Evolutionary conservation across 2,329 filamentous ascomycete genomes (phyloP).

Genomic region (Macroventuria anomochaeta): DNA sequence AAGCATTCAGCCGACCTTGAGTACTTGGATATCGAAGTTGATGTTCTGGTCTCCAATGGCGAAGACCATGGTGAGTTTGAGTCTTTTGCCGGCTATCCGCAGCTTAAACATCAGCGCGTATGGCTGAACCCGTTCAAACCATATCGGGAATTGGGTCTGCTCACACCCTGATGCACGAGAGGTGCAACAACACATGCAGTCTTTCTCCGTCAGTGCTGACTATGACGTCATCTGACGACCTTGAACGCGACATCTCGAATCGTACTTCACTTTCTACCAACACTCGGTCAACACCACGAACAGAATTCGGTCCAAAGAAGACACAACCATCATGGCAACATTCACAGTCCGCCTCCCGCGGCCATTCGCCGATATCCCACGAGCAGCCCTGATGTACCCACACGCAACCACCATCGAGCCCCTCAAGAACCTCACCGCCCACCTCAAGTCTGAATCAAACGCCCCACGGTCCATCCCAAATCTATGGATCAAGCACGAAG

Average conservation of each 20-base stretch:
- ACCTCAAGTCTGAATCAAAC: background rate
- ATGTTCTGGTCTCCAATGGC: slow-evolving; percentile 10
- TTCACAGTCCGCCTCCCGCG: slow-evolving; percentile 1
- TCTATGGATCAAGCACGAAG: slow-evolving; percentile 17
- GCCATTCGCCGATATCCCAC: slow-evolving; percentile 8
- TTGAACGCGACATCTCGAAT: background rate
- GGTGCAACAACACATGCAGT: background rate
- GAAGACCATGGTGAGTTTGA: slow-evolving; percentile 11
- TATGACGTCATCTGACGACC: slow-evolving; percentile 14
- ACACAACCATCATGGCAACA: background rate
- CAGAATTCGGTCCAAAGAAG: too few species aligned
- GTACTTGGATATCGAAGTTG: slow-evolving; percentile 15
- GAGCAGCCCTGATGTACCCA: slow-evolving; percentile 7
- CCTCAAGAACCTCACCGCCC: slow-evolving; percentile 5
- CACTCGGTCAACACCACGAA: background rate
- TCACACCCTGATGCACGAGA: background rate
- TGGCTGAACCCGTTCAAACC: slow-evolving; percentile 18
- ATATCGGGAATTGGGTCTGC: slow-evolving; percentile 13
- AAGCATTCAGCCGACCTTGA: background rate
- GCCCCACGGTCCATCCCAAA: background rate
- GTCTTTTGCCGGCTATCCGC: slow-evolving; percentile 2
- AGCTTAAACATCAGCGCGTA: slow-evolving; percentile 10
- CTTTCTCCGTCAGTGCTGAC: background rate
- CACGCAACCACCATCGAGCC: slow-evolving; percentile 5
- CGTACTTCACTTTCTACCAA: background rate